A percentile compares a stretch with the other conserved stretches of the same genome.
Evolutionary conservation across 176 grass and related monocot genomes (phyloP).

Genomic region (Leersia perrieri): DNA sequence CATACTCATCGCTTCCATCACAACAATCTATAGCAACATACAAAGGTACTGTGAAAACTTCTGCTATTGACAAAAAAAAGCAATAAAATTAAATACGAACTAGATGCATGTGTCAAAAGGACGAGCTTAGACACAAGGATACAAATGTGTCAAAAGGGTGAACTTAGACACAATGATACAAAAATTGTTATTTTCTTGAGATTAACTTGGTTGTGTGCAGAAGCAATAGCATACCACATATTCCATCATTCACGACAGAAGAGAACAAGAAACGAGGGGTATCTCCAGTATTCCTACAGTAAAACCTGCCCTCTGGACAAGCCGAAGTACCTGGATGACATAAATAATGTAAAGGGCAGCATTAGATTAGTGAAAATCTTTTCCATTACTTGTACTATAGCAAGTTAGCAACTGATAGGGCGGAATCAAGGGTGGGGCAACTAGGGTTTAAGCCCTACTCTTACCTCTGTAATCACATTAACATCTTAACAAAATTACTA

Average conservation of each 20-base stretch:
- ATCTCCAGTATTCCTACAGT: constrained; percentile 78
- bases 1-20: constrained; percentile 94
- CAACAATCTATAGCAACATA: constrained; percentile 70
- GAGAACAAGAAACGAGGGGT: constrained; percentile 74
- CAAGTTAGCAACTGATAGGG: too few relatives aligned
- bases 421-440: too few relatives aligned
- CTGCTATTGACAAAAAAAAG: constrained; percentile 7
- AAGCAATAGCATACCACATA: constrained; percentile 69
- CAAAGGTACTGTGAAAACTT: neutral
- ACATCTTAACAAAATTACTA: too few relatives aligned
- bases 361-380: neutral
- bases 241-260: constrained; percentile 87
- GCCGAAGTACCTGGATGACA: constrained; percentile 72
- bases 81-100: constrained; percentile 2
- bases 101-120: neutral
- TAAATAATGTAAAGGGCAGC: neutral
- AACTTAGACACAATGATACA: neutral
- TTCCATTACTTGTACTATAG: neutral
- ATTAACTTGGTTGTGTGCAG: constrained; percentile 5
- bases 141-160: neutral
- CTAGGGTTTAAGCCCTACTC: too few relatives aligned
- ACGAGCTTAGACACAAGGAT: neutral
- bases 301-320: constrained; percentile 90
- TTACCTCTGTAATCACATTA: too few relatives aligned
- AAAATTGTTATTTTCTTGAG: neutral